Evolutionary conservation across 2,329 filamentous ascomycete genomes (phyloP), one percentile per base, ranked within the genome.

Genomic region (Hypomyces rosellus): DNA sequence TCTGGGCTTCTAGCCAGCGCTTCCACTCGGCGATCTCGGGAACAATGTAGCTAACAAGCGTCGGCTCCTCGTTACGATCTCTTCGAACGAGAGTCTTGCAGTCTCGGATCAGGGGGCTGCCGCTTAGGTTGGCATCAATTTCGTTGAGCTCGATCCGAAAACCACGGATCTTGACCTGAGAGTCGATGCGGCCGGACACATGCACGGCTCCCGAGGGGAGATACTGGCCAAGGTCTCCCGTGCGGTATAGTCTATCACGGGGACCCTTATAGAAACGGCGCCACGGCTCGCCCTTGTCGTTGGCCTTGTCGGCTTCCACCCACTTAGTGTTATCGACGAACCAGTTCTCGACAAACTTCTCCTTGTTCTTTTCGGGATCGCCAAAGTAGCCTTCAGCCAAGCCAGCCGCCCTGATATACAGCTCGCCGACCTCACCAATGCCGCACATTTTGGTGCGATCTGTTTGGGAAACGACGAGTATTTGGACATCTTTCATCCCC

Each of bases 91-190:
- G 72, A 0, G 92, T 97, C 58, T 89, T 84, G 68, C 87, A 89
- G 57, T 97, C 92, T 39, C 89, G 79, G 20, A 97, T 80, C 22
- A 95, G 70, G 1, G 81, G 82, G 68, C 88, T 81, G 40, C 83
- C 78, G 48, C 82, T 86, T 43, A 96, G 72, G 65, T 95, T 85
- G 38, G 77, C 86, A 67, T 97, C 91, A 58, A 97, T 96, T 58
- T 97, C 93, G 55, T 86, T 86, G 42, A 97, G 82, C 70, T 99
- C 93, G 59, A 99, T 95, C 54, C 92, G 80, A 76, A 96, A 97
- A 1, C 92, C 92, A 54, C 93, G 86, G 57, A 97, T 92, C 75
- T 97, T 97, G 72, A 96, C 88, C 65, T 97, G 92, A 58, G 85
- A 80, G 63, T 97, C 92, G 22, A 83, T 84, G 52, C 93, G 79